Evolutionary conservation across 352 stramenopile species (phyloP).

Genomic region (Pelagophyceae sp.): DNA sequence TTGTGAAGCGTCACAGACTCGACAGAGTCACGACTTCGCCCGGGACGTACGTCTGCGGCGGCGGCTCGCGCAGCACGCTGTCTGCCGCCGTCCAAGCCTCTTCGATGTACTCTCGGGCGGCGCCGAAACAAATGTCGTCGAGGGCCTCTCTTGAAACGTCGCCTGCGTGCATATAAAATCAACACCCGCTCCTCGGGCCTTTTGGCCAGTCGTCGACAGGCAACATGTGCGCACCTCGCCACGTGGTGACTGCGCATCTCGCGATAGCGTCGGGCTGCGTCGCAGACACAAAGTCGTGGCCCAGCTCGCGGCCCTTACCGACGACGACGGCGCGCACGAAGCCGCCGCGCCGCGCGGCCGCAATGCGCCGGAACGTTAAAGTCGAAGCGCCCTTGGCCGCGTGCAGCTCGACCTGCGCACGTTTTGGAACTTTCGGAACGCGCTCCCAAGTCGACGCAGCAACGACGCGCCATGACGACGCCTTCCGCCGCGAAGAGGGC

Average conservation of each 20-base stretch:
- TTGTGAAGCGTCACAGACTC: no score
- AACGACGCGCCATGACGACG: no score
- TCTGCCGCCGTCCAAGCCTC: not conserved
- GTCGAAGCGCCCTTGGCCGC: not conserved
- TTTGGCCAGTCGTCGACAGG: no score
- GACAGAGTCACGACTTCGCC: no score
- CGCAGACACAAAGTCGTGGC: not conserved
- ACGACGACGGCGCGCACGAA: not conserved
- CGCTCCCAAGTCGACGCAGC: no score
- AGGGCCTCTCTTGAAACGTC: not conserved
- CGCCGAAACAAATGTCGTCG: not conserved
- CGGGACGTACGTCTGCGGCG: not conserved
- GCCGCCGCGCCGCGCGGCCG: not conserved
- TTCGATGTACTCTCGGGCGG: not conserved
- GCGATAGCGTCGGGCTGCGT: not conserved
- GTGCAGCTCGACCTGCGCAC: conserved; percentile 11
- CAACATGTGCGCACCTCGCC: no score
- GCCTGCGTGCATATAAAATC: no score
- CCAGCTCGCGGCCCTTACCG: not conserved
- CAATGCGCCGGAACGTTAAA: not conserved
- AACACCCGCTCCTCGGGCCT: no score
- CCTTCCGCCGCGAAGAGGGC: not conserved
- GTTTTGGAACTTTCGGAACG: no score
- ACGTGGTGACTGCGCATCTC: not conserved
- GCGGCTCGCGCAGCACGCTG: not conserved